Evolutionary conservation across 164 flowering plant genomes (phyloP).

Genomic region (Dillenia turbinata): DNA sequence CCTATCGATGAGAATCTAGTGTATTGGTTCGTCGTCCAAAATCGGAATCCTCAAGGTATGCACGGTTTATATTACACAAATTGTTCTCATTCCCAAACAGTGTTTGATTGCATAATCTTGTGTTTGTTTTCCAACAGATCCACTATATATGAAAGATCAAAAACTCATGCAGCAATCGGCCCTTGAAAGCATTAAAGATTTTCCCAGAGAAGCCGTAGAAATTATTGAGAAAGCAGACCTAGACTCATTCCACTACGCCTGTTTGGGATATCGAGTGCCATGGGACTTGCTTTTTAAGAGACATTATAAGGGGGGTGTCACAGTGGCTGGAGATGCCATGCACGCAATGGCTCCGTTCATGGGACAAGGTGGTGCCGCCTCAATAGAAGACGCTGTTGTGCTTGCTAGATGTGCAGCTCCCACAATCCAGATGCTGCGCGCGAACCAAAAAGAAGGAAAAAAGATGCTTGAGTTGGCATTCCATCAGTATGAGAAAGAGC

Average conservation of each 20-base stretch:
- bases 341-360: conserved; percentile 34
- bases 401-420: conserved; percentile 18
- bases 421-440: no score
- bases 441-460: not conserved
- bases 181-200: conserved; percentile 6
- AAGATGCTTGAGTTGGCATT: conserved; percentile 18
- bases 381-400: conserved; percentile 33
- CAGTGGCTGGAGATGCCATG: conserved; percentile 40
- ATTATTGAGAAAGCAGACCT: conserved; percentile 15
- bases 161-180: conserved; percentile 9
- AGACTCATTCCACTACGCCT: conserved; percentile 13
- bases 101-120: no score
- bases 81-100: no score
- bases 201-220: conserved; percentile 20
- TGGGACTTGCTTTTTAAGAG: conserved; percentile 19
- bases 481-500: conserved; percentile 19
- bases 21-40: no score
- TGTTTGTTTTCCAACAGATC: no score
- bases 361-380: conserved; percentile 35
- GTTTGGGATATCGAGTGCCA: conserved; percentile 23
- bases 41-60: no score
- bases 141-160: no score
- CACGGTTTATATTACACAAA: no score
- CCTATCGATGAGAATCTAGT: no score
- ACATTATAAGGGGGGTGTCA: conserved; percentile 22